Evolutionary conservation across 441 rosid species (phyloP), one percentile per base, ranked within the genome.

Genomic region (Bruguiera hainesii): DNA sequence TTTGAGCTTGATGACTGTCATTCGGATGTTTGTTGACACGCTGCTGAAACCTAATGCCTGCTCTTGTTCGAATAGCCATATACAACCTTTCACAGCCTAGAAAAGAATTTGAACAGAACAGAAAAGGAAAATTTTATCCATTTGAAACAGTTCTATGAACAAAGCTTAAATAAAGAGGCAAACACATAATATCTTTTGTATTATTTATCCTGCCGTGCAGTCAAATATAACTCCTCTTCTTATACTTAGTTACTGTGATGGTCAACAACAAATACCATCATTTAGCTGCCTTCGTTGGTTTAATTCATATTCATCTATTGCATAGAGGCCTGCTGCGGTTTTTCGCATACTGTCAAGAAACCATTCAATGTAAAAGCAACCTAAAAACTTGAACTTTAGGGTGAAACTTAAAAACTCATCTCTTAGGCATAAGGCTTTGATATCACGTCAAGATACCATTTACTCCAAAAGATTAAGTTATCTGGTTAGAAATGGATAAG

Each of bases 61-160:
- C 79, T 90, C 99, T 86, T 91, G 98, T 70, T 94, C 99, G 74
- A 94, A 89, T 61, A 94, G 87, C 99, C 99, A 91, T 86, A 88
- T 88, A 65, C 78, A 69, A 63, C 87, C 95, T 80, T 88, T 90
- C 63, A 90, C 89, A 49, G 89, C 96, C 98, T 93, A 71, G 7
- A 53, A 53, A 16, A 28, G 29, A 21, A 66, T 30, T 28, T 39
- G 21, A 64, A 72, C 60, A 26, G 19, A n/a, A 71, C 28, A 51
- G 71, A 29, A 50, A 25, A 28, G 18, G 42, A 20, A 48, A 1
- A 29, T 16, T 25, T 60, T 39, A 46, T 66, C 56, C 10, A 67
- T 23, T 63, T 33, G 33, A 66, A 56, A 19, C 10, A 63, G 23
- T 35, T 37, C 18, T n/a, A 58, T 46, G 42, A 5, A 60, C 39